Conservation (phyloP, 1,139 yeast species). For the Candida tropicalis region DNA sequence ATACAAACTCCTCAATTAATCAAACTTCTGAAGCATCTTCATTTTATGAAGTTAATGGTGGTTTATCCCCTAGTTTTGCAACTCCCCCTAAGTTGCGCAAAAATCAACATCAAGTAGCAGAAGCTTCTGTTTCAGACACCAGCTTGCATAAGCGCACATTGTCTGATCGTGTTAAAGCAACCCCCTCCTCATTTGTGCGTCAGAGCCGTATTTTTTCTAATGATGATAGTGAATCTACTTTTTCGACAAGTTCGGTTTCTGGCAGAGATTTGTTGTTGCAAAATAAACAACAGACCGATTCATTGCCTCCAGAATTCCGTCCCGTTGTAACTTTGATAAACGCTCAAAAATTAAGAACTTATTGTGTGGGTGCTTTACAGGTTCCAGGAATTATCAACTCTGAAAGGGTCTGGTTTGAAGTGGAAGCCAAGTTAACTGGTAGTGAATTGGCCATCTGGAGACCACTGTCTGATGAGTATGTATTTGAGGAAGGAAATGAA, state of each 20-base stretch:
- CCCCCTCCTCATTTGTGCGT: conserved; percentile 44
- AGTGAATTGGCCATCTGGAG: conserved; percentile 55
- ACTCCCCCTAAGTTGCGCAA: conserved; percentile 12
- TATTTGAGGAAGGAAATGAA: conserved; percentile 28
- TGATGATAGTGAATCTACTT: conserved; percentile 19
- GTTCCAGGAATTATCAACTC: conserved; percentile 15
- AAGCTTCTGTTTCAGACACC: conserved; percentile 9
- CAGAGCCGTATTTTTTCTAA: conserved; percentile 38
- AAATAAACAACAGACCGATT: conserved; percentile 27
- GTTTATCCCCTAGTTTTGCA: conserved; percentile 6
- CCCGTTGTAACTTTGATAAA: conserved; percentile 46
- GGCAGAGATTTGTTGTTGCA: conserved; percentile 23
- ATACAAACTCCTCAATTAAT: conserved; percentile 1
- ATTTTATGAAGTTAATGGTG: conserved; percentile 5
- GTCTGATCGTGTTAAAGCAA: conserved; percentile 33
- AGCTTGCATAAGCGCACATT: conserved; percentile 21
- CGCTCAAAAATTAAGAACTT: conserved; percentile 44
- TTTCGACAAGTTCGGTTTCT: conserved; percentile 17
- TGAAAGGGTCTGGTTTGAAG: conserved; percentile 35
- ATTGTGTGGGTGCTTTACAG: conserved; percentile 37
- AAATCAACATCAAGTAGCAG: conserved; percentile 1
- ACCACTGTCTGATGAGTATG: conserved; percentile 27
- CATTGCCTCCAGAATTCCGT: conserved; percentile 40
- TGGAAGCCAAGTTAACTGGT: conserved; percentile 52
- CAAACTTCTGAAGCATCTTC: conserved; percentile 13